These are phyloP conservation scores for Metschnikowia bowlesiae DNA, from an alignment of 805 yeast species.

Conservation along the genomic window DNA sequence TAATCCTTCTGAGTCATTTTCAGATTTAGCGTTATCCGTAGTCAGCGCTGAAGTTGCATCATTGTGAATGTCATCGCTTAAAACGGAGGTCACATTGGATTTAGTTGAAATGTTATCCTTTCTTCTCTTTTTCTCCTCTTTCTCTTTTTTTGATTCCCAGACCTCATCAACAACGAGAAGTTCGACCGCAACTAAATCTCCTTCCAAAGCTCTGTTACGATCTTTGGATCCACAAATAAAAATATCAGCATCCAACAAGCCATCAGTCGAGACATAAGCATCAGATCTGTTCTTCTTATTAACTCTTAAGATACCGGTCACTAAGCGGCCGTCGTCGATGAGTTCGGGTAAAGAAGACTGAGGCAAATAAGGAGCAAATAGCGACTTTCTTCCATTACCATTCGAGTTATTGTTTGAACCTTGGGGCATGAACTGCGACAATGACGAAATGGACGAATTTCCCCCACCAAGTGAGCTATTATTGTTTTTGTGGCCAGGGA, in stretches of 20 bases:
- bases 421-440: conserved; percentile 35
- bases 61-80: conserved; percentile 69
- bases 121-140: conserved; percentile 94
- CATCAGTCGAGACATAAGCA: conserved; percentile 97
- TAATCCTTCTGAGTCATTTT: conserved; percentile 33
- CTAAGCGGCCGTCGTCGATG: conserved; percentile 84
- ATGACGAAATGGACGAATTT: conserved; percentile 55
- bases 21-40: conserved; percentile 28
- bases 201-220: conserved; percentile 95
- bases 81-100: conserved; percentile 30
- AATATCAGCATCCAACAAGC: conserved; percentile 91
- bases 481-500: conserved; percentile 77
- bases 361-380: conserved; percentile 94
- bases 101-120: conserved; percentile 52
- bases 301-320: conserved; percentile 88
- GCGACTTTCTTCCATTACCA: conserved; percentile 59
- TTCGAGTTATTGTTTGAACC: conserved; percentile 24
- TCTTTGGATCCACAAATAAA: conserved; percentile 98
- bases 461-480: conserved; percentile 58
- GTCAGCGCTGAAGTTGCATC: conserved; percentile 65
- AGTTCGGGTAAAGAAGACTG: conserved; percentile 88
- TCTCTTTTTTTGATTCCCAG: conserved; percentile 94
- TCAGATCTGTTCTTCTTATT: conserved; percentile 95
- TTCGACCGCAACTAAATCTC: conserved; percentile 95
- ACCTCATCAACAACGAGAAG: conserved; percentile 93